Conservation (phyloP, 2,329 filamentous ascomycete genomes). For the Penicillium sp. region DNA sequence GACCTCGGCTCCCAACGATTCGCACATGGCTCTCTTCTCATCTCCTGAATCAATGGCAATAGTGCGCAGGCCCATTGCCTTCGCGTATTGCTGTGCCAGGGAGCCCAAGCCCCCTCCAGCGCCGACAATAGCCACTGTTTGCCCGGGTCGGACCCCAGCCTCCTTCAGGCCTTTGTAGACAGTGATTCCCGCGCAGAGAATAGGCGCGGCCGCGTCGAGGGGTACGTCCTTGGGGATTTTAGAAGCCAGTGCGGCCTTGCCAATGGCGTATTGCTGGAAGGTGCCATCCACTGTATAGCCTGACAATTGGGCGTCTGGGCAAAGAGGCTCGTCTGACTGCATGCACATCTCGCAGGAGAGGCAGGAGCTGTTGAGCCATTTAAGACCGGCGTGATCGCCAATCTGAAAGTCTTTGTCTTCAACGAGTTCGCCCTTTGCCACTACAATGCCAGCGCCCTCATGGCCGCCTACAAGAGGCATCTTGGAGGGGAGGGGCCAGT, state of each 20-base stretch:
- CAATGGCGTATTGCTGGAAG: slow-evolving; percentile 92
- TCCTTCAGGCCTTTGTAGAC: slow-evolving; percentile 94
- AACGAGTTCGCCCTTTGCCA: slow-evolving; percentile 78
- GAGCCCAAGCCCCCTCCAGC: slow-evolving; percentile 82
- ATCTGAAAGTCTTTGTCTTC: slow-evolving; percentile 76
- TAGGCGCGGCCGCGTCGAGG: slow-evolving; percentile 77
- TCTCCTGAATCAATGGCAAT: slow-evolving; percentile 84
- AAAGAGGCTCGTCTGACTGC: slow-evolving; percentile 80
- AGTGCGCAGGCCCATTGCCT: slow-evolving; percentile 76
- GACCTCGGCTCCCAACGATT: slow-evolving; percentile 68
- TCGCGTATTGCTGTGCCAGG: slow-evolving; percentile 83
- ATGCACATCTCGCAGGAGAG: slow-evolving; percentile 83
- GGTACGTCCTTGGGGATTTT: slow-evolving; percentile 77
- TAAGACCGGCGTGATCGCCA: slow-evolving; percentile 86
- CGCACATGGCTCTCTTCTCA: slow-evolving; percentile 74
- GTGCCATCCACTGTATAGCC: slow-evolving; percentile 92
- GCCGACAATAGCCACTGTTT: slow-evolving; percentile 83
- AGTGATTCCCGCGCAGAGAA: slow-evolving; percentile 84
- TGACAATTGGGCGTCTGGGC: slow-evolving; percentile 73
- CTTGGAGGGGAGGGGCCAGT: slow-evolving; percentile 86
- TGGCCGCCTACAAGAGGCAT: slow-evolving; percentile 83
- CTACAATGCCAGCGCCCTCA: slow-evolving; percentile 80
- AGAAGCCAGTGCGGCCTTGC: slow-evolving; percentile 83
- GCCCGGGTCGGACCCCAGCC: slow-evolving; percentile 73
- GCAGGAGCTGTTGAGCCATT: slow-evolving; percentile 90